Evolutionary conservation across 2,329 filamentous ascomycete genomes (phyloP), one percentile per base, ranked within the genome.

Genomic region (Chaetomiaceae sp.): DNA sequence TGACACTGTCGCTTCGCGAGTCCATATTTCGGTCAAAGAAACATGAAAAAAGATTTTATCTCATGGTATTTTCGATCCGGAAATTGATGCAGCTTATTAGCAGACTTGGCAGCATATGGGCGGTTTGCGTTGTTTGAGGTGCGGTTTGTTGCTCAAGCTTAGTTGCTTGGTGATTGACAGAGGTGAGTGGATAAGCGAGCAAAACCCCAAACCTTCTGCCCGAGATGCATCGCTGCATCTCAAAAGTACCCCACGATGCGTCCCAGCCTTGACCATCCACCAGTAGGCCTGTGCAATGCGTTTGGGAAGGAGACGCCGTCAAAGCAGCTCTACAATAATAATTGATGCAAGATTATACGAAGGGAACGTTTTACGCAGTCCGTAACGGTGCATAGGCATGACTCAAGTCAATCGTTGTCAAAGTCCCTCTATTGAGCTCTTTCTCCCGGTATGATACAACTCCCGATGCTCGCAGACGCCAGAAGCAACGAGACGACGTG

Each of bases 391-490:
- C 9, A 19, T 37, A 37, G 6, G n/a, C 12, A 20, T 19, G 13
- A 19, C 21, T 30, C 21, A 19, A 33, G 14, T 25, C 38, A 19
- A 16, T 30, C 4, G 20, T 35, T 44, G 21, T 47, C 34, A 44
- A 49, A 19, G 33, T 47, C 44, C 44, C 16, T 55, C 48, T 57
- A 51, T 55, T 54, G 50, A 54, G 48, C 34, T 27, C 25, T 27
- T 23, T 27, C 49, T 17, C 42, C 49, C 43, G 31, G 19, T 54
- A 57, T 57, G 52, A 53, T 57, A 57, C 55, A 57, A n/a, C 33
- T 50, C 27, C 46, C 33, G 30, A 50, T 44, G 48, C 43, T 27
- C 25, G 40, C 45, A 57, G 44, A 27, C 44, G 27, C 41, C 52
- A 44, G 40, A 50, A 38, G 31, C 38, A 55, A 38, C 43, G 25